phyloP scores from a whole-genome alignment of 2,329 filamentous ascomycete genomes.

The Curvularia eragrostidis region DNA sequence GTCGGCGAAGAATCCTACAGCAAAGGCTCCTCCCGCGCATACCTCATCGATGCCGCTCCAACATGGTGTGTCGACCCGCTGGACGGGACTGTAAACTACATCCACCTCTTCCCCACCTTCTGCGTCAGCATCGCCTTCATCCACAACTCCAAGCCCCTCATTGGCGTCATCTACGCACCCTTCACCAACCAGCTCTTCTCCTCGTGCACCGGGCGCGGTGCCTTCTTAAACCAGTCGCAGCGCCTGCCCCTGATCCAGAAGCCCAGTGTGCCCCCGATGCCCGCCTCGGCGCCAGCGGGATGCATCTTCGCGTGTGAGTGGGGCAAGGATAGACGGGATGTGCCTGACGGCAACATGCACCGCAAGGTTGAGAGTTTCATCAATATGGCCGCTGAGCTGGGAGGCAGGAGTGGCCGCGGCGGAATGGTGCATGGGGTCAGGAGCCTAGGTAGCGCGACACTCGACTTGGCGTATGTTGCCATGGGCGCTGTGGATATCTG shows the following conservation, averaged over 20 bases:
- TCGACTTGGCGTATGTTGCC: slow-evolving; percentile 77
- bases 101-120: slow-evolving; percentile 81
- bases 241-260: slow-evolving; percentile 67
- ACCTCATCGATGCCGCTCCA: slow-evolving; percentile 68
- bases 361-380: slow-evolving; percentile 77
- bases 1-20: slow-evolving; percentile 80
- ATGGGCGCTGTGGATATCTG: slow-evolving; percentile 80
- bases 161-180: slow-evolving; percentile 76
- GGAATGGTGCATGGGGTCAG: slow-evolving; percentile 81
- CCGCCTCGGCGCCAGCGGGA: slow-evolving; percentile 67
- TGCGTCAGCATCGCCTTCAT: slow-evolving; percentile 78
- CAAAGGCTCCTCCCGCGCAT: slow-evolving; percentile 69
- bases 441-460: slow-evolving; percentile 73
- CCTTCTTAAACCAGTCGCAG: slow-evolving; percentile 71
- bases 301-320: slow-evolving; percentile 80
- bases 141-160: slow-evolving; percentile 63
- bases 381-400: slow-evolving; percentile 74
- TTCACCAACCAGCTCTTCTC: slow-evolving; percentile 74
- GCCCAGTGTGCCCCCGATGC: slow-evolving; percentile 67
- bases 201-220: slow-evolving; percentile 69
- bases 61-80: slow-evolving; percentile 81
- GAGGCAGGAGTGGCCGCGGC: slow-evolving; percentile 68
- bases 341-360: slow-evolving; percentile 69
- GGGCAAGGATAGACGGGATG: slow-evolving; percentile 77
- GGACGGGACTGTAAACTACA: slow-evolving; percentile 82